Conservation (phyloP, 495 filamentous ascomycete genomes). For the Neurospora sp. region DNA sequence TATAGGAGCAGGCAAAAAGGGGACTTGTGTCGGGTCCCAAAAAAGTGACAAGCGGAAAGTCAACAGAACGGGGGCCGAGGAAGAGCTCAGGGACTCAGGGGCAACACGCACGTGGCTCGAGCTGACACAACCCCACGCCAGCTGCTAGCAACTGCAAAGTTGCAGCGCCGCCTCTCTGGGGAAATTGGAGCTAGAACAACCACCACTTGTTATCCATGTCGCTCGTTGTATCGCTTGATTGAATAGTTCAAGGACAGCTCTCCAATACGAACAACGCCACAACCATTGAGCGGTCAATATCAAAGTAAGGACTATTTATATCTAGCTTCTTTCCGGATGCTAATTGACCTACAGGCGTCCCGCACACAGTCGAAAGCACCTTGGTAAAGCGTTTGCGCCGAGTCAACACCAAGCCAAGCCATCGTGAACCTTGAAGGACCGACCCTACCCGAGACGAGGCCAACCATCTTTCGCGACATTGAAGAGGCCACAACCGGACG, state of each 20-base stretch:
- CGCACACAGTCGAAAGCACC: background rate
- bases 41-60: background rate
- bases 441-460: background rate
- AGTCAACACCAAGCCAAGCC: background rate
- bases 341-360: background rate
- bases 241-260: background rate
- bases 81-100: background rate
- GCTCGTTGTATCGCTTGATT: background rate
- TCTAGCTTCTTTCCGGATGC: background rate
- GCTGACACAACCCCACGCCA: background rate
- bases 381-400: background rate
- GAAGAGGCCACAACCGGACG: background rate
- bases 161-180: background rate
- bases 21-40: background rate
- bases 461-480: background rate
- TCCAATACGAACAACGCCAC: background rate
- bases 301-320: background rate
- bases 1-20: background rate
- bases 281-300: background rate
- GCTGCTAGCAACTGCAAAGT: background rate
- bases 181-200: background rate
- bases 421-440: background rate
- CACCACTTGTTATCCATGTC: background rate
- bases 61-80: background rate
- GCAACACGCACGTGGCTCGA: background rate